Evolutionary conservation across 805 yeast species (phyloP).

Genomic region (Candida arabinofermentans): DNA sequence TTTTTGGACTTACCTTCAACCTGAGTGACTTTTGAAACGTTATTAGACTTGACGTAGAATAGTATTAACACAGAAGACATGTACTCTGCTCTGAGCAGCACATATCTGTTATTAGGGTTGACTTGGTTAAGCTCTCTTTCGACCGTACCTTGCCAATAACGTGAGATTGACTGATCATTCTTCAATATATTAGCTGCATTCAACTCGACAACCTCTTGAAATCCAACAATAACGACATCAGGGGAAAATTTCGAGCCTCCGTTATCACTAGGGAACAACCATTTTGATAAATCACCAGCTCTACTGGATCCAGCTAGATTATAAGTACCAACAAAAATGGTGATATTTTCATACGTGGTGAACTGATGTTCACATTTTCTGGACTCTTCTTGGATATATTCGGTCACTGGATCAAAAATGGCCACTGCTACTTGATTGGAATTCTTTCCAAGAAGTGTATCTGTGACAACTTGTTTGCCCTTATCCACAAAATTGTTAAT

Average conservation of each 20-base stretch:
- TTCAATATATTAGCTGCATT: conserved; percentile 87
- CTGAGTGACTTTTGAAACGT: conserved; percentile 54
- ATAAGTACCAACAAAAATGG: conserved; percentile 77
- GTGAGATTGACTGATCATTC: conserved; percentile 75
- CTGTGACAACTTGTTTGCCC: conserved; percentile 85
- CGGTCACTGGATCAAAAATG: conserved; percentile 85
- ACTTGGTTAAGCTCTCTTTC: conserved; percentile 52
- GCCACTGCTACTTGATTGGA: conserved; percentile 67
- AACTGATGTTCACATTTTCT: conserved; percentile 46
- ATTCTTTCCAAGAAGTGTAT: conserved; percentile 75
- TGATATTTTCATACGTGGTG: conserved; percentile 56
- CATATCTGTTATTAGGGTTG: conserved; percentile 37
- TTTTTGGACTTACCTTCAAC: conserved; percentile 95
- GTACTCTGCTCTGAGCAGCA: conserved; percentile 70
- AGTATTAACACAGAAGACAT: conserved; percentile 66
- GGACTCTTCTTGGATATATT: conserved; percentile 69
- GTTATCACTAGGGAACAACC: conserved; percentile 77
- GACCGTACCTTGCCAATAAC: conserved; percentile 74
- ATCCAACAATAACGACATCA: conserved; percentile 82
- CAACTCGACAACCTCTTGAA: conserved; percentile 91
- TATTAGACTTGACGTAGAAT: conserved; percentile 53
- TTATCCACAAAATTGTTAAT: conserved; percentile 95
- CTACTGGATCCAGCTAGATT: conserved; percentile 74
- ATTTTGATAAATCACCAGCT: conserved; percentile 57
- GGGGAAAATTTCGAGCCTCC: conserved; percentile 50